phyloP scores from a whole-genome alignment of 2,329 filamentous ascomycete species.

The Lachnellula subtilissima region DNA sequence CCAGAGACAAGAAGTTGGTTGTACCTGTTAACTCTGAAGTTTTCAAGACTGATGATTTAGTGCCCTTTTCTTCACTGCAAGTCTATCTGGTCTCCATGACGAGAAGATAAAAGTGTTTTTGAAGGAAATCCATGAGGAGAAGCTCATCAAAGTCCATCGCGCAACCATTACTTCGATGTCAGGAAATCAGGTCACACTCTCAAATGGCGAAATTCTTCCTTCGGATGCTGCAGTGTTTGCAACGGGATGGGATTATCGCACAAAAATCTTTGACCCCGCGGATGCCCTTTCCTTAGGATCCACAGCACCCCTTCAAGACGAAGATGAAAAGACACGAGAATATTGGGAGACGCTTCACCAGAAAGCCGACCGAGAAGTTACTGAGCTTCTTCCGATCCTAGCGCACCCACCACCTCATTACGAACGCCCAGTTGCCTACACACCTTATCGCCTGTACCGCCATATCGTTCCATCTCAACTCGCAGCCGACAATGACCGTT shows the following conservation, averaged over 20 bases:
- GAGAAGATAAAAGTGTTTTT: not conserved
- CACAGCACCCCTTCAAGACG: no score
- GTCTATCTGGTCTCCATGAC: no score
- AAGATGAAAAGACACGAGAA: no score
- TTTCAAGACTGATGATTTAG: no score
- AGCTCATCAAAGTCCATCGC: conserved; percentile 11
- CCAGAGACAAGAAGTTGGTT: conserved; percentile 8
- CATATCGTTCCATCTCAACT: conserved; percentile 11
- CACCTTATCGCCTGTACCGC: conserved; percentile 12
- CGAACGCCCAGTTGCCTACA: conserved; percentile 1
- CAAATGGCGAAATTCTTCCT: not conserved
- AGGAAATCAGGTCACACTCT: not conserved
- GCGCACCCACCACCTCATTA: not conserved
- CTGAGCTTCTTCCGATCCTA: no score
- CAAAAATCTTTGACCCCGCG: conserved; percentile 1
- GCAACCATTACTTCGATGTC: conserved; percentile 11
- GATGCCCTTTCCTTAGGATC: not conserved
- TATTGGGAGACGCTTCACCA: no score
- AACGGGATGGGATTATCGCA: conserved; percentile 10
- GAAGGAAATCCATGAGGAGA: conserved; percentile 6
- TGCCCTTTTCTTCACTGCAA: no score
- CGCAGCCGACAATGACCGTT: conserved; percentile 8
- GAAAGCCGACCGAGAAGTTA: no score
- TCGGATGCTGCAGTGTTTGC: conserved; percentile 11
- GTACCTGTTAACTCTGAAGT: no score